Evolutionary conservation across 78 protist species (phyloP).

Genomic region (Pelomyxa schiedti): DNA sequence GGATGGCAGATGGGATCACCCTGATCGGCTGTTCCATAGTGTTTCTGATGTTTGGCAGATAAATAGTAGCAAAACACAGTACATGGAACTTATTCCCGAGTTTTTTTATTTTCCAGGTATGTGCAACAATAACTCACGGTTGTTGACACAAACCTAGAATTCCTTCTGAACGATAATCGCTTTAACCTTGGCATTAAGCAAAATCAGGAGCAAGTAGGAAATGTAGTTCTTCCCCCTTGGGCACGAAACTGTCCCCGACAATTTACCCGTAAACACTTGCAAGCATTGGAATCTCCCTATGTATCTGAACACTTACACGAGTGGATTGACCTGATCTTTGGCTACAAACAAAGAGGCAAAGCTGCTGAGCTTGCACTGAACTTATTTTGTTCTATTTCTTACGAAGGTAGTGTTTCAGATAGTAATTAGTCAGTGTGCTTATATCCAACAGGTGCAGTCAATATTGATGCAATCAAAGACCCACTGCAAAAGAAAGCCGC

Average conservation of each 20-base stretch:
- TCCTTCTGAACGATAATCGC: constrained; percentile 36
- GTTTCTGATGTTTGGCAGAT: constrained; percentile 57
- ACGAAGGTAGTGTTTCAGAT: too few species aligned
- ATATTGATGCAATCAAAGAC: constrained; percentile 68
- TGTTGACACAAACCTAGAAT: too few species aligned
- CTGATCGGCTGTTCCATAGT: constrained; percentile 79
- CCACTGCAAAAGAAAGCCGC: constrained; percentile 50
- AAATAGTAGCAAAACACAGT: constrained; percentile 24
- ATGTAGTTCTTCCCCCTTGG: constrained; percentile 93
- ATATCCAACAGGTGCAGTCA: too few species aligned
- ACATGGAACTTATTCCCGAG: constrained; percentile 90
- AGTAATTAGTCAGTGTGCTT: not conserved
- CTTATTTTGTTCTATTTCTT: constrained; percentile 80
- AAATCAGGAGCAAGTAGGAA: constrained; percentile 36
- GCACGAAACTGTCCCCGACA: constrained; percentile 49
- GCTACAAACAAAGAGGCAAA: constrained; percentile 80
- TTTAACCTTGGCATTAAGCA: constrained; percentile 59
- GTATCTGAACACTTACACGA: constrained; percentile 68
- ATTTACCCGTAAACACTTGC: constrained; percentile 43
- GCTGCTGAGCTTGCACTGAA: constrained; percentile 56
- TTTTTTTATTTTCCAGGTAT: constrained; percentile 47
- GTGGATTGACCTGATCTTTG: constrained; percentile 97
- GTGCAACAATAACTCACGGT: too few species aligned
- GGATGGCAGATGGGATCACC: constrained; percentile 82
- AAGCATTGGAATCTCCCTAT: constrained; percentile 76